A percentile compares a stretch with the other conserved stretches of the same genome.
These are phyloP conservation scores for Myxozyma sirexii DNA, from an alignment of 805 yeast genomes.

Conservation along the genomic window DNA sequence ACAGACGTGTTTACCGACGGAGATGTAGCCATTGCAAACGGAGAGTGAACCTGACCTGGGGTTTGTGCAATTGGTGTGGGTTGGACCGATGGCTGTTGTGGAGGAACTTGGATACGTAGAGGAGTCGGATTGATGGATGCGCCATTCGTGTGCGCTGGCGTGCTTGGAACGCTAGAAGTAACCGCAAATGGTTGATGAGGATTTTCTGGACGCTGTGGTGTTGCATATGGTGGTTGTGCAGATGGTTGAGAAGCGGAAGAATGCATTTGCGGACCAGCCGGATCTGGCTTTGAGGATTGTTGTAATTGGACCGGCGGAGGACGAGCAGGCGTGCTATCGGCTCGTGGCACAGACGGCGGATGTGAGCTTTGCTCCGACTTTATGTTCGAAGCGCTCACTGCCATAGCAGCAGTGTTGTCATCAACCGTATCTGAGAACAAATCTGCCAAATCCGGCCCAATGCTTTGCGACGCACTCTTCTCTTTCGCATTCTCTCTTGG, in stretches of 20 bases:
- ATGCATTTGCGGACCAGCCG: not conserved
- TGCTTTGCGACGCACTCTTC: not conserved
- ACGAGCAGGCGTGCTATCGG: not conserved
- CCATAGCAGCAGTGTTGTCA: not conserved
- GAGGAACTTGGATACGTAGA: constrained; percentile 8
- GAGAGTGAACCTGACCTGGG: not conserved
- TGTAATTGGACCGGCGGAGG: constrained; percentile 2
- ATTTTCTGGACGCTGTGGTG: not conserved
- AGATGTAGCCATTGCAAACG: constrained; percentile 1
- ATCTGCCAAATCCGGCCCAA: constrained; percentile 27
- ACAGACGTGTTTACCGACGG: not conserved
- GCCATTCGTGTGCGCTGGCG: not conserved
- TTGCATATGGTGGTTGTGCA: not conserved
- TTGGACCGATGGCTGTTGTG: not conserved
- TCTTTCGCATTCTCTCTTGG: not conserved
- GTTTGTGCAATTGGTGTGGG: not conserved
- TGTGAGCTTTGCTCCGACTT: too few species aligned
- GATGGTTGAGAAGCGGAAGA: not conserved
- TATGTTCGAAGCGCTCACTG: too few species aligned
- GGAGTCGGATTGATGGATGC: not conserved
- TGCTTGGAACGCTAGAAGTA: not conserved
- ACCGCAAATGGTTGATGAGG: not conserved
- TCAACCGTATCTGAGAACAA: constrained; percentile 25
- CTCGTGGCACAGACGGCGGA: not conserved
- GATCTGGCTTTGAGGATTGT: constrained; percentile 1